Evolutionary conservation across 2,329 filamentous ascomycete genomes (phyloP).

Genomic region (Shiraia bambusicola): DNA sequence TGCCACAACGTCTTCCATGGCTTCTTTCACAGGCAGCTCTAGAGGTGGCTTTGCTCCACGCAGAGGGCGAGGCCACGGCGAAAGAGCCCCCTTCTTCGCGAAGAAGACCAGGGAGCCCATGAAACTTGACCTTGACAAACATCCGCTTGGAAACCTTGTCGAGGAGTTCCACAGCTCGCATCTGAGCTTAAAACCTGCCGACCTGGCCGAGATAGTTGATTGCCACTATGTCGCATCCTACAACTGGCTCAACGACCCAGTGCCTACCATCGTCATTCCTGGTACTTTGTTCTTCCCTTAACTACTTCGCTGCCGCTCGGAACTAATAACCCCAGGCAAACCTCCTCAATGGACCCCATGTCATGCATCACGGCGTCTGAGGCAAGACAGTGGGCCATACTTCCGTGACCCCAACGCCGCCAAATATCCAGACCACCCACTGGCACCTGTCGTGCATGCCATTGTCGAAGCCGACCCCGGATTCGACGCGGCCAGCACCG

Average conservation of each 20-base stretch:
- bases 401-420: conserved; percentile 59
- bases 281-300: conserved; percentile 15
- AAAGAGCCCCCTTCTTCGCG: conserved; percentile 9
- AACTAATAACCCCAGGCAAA: conserved; percentile 43
- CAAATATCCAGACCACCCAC: conserved; percentile 51
- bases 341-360: conserved; percentile 56
- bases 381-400: conserved; percentile 52
- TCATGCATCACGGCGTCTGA: conserved; percentile 34
- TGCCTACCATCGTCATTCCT: conserved; percentile 42
- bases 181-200: conserved; percentile 2
- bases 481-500: conserved; percentile 44
- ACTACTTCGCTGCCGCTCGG: neutral
- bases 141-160: conserved; percentile 36
- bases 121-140: conserved; percentile 26
- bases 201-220: conserved; percentile 38
- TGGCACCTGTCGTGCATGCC: conserved; percentile 53
- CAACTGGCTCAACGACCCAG: conserved; percentile 50
- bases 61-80: conserved; percentile 21
- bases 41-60: conserved; percentile 30
- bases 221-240: conserved; percentile 53
- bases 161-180: conserved; percentile 16
- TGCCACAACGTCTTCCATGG: conserved; percentile 6
- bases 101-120: conserved; percentile 9
- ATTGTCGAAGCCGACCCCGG: conserved; percentile 44
- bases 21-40: conserved; percentile 5